Base-by-base conservation (phyloP, 192 early-diverging fungal species). In the Linnemannia exigua region DNA sequence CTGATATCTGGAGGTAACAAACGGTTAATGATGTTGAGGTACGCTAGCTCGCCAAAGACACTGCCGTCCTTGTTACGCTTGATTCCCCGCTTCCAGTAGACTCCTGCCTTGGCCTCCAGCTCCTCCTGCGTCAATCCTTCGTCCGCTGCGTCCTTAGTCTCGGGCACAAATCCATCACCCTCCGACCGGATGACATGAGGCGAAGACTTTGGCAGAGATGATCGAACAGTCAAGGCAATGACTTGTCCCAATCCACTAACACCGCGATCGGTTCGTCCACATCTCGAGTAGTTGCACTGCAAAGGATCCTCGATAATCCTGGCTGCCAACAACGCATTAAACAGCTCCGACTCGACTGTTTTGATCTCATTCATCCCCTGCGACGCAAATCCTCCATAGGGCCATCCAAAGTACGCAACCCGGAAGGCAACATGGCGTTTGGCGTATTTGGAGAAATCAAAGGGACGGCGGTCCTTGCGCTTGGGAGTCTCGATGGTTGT, bases 211-310 rank as follows among this genome's bases (percentile, higher is more conserved):
- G 87, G 90, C 20, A 94, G 77, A 33, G 87, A 89, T 17, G 93
- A 94, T 31, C 97, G 90, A 5, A 99, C 92, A 58, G 95, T 91
- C 77, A 97, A 77, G 20, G 93, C 91, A n/a, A 97, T 86, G 0
- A 98, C 97, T 79, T 99, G 98, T 22, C 96, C 97, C 72, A 98
- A 92, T 44, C 94, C 94, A 72, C 95, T 96, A 17, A 99, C 98
- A 0, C 98, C 98, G 38, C 94, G 93, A 82, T 99, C 95, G 0
- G 95, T 96, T 25, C 95, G 90, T 17, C 97, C 97, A 84, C 96
- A 97, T 38, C 96, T 91, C 51, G 96, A 91, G 87, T 93, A 99
- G 54, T 91, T 92, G 88, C 95, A 96, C 28, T 87, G 74, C n/a
- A 89, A 78, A 31, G 94, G 90, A 72, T 90, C 89, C 19, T 90